phyloP scores from a whole-genome alignment of 2,329 filamentous ascomycete species.

The Calcarisporium arbuscula region DNA sequence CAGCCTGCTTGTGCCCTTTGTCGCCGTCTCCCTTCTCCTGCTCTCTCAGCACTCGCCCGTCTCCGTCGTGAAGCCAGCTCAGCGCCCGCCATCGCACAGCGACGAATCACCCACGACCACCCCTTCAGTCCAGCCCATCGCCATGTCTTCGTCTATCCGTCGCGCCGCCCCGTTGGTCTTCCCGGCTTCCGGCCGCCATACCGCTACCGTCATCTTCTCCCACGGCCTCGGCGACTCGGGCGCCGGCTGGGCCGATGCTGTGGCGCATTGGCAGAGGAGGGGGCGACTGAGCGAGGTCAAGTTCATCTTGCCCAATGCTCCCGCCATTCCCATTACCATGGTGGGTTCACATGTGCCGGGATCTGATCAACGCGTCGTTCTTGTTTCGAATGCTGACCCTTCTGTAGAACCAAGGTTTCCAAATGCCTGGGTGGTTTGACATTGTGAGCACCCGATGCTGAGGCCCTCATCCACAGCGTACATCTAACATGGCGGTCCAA shows the following conservation, averaged over 20 bases:
- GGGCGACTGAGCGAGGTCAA: constrained; percentile 82
- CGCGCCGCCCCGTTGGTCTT: constrained; percentile 57
- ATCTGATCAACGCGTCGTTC: background rate
- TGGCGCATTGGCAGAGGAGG: constrained; percentile 79
- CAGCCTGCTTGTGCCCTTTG: too few species aligned
- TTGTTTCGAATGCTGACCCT: background rate
- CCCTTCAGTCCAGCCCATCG: too few species aligned
- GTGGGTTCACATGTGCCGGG: constrained; percentile 19
- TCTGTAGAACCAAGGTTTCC: constrained; percentile 62
- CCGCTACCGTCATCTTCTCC: constrained; percentile 88
- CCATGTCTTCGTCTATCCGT: constrained; percentile 20
- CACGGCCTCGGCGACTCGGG: constrained; percentile 87
- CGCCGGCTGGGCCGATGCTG: constrained; percentile 71
- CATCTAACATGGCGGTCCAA: background rate
- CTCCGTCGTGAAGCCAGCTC: too few species aligned
- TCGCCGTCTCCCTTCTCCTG: too few species aligned
- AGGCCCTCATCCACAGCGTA: too few species aligned
- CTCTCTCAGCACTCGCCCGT: too few species aligned
- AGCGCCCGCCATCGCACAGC: too few species aligned
- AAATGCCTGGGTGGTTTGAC: constrained; percentile 86
- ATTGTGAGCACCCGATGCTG: constrained; percentile 47
- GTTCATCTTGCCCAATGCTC: constrained; percentile 91
- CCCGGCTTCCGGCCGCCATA: constrained; percentile 75
- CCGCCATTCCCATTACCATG: constrained; percentile 74
- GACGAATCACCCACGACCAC: too few species aligned